These are phyloP conservation scores for Neonectria ditissima DNA, from an alignment of 2,329 filamentous ascomycete species.

Conservation along the genomic window DNA sequence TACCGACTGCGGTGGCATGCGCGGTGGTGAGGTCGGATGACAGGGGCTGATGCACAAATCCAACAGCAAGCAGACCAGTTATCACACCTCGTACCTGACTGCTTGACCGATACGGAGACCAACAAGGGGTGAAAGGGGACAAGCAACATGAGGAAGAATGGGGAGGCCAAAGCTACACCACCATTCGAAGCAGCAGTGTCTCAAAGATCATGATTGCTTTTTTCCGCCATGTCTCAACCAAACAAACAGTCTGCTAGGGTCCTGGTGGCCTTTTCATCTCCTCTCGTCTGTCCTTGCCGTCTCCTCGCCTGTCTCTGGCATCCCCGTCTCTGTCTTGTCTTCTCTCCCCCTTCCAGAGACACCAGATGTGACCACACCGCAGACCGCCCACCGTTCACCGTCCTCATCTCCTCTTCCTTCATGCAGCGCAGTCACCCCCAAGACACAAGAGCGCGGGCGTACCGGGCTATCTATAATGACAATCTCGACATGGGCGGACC, in stretches of 20 bases:
- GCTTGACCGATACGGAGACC: neutral
- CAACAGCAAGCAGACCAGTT: conserved; percentile 13
- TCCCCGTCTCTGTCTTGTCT: neutral
- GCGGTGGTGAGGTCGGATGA: neutral
- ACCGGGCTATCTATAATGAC: conserved; percentile 11
- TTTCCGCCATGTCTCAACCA: neutral
- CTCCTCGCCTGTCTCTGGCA: neutral
- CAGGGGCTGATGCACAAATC: conserved; percentile 17
- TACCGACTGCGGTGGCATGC: conserved; percentile 1
- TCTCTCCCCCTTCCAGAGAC: conserved; percentile 1
- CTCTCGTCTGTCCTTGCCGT: neutral
- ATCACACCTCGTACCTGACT: neutral
- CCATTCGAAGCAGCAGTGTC: neutral
- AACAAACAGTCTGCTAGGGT: neutral
- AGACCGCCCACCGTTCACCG: conserved; percentile 1
- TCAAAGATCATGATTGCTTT: neutral
- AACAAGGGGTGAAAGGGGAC: neutral
- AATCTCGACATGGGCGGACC: conserved; percentile 30
- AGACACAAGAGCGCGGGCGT: neutral
- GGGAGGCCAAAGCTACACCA: neutral
- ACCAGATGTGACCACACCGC: neutral
- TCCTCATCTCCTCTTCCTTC: conserved; percentile 5
- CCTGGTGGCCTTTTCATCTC: neutral
- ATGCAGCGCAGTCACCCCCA: conserved; percentile 3
- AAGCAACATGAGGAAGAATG: neutral